Evolutionary conservation across 2,329 filamentous ascomycete species (phyloP).

Genomic region (Talaromyces sp.): DNA sequence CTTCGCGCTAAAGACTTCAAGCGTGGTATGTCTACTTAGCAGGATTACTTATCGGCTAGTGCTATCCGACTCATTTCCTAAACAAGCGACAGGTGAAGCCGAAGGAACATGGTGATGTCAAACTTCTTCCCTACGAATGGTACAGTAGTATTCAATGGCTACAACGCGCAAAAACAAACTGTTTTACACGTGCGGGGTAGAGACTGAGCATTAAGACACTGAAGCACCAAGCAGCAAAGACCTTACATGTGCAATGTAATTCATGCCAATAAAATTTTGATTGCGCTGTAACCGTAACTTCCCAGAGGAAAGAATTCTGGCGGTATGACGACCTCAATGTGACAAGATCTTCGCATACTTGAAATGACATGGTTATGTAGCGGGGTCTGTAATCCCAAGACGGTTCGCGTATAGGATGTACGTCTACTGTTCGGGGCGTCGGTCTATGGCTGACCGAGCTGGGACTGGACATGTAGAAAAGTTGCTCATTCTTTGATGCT

Average conservation of each 20-base stretch:
- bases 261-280: not conserved
- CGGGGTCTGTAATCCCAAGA: not conserved
- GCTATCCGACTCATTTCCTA: not conserved
- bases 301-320: no score
- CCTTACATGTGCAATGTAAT: not conserved
- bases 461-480: not conserved
- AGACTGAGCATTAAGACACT: not conserved
- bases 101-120: not conserved
- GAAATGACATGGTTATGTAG: not conserved
- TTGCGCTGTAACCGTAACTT: constrained; percentile 1
- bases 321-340: not conserved
- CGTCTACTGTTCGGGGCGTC: not conserved
- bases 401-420: not conserved
- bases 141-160: constrained; percentile 4
- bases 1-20: not conserved
- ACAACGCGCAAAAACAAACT: not conserved
- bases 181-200: not conserved
- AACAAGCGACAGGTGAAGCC: not conserved
- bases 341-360: not conserved
- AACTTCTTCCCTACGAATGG: not conserved
- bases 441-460: not conserved
- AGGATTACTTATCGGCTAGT: not conserved
- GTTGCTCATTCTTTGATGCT: not conserved
- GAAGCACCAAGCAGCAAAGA: not conserved
- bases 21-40: not conserved